These are phyloP conservation scores for Pseudonitzschia multiseries DNA, from an alignment of 108 stramenopile genomes.

Conservation along the genomic window DNA sequence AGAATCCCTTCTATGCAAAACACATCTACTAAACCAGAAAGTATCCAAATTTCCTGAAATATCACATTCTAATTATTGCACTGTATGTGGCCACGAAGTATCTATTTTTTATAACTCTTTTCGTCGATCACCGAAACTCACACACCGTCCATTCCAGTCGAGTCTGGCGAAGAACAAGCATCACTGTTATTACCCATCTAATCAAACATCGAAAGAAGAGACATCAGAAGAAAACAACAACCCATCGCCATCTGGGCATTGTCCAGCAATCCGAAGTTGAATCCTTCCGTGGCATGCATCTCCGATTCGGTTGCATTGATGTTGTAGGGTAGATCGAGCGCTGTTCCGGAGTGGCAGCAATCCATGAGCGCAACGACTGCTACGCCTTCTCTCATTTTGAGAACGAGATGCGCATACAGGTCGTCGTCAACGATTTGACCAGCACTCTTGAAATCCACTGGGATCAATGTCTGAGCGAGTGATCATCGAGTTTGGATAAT, in stretches of 20 bases:
- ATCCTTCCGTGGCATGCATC: slow-evolving; percentile 34
- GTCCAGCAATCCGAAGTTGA: slow-evolving; percentile 37
- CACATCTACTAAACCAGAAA: too few relatives aligned
- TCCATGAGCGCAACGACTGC: slow-evolving; percentile 80
- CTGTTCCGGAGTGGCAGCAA: slow-evolving; percentile 82
- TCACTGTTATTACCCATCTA: too few relatives aligned
- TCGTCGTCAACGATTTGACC: slow-evolving; percentile 92
- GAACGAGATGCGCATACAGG: slow-evolving; percentile 69
- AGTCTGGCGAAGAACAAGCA: too few relatives aligned
- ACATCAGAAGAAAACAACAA: slow-evolving; percentile 20
- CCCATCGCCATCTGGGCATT: background rate
- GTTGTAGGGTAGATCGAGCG: slow-evolving; percentile 79
- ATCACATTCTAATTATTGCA: too few relatives aligned
- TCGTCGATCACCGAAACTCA: too few relatives aligned
- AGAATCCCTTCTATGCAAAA: too few relatives aligned
- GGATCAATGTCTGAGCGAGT: slow-evolving; percentile 86
- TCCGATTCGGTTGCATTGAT: slow-evolving; percentile 64
- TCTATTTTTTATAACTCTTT: too few relatives aligned
- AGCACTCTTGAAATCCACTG: slow-evolving; percentile 79
- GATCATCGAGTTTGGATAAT: background rate
- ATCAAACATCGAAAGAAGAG: background rate
- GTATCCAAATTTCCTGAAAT: too few relatives aligned
- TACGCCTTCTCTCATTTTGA: slow-evolving; percentile 75
- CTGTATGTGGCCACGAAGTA: too few relatives aligned
- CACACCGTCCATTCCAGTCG: too few relatives aligned